Base-by-base conservation (phyloP, 2,329 filamentous ascomycete genomes). In the Fusarium lateritium region DNA sequence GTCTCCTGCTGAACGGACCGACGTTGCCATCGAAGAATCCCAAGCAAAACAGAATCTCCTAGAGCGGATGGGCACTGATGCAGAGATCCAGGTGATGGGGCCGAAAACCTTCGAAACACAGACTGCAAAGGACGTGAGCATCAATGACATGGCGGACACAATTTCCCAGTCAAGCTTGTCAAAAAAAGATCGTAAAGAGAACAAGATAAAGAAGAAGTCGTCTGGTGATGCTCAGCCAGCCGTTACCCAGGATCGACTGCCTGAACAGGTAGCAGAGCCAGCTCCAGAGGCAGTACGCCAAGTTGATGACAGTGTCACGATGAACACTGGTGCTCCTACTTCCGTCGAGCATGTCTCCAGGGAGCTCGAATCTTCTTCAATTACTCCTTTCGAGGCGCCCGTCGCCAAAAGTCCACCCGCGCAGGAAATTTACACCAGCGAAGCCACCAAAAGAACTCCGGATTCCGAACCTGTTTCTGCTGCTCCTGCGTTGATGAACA, bases 141-240 rank as follows among this genome's bases (percentile, higher is more conserved):
- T 15, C 5, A 15, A 17, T 9, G 38, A 43, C 15, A 19, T 22
- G 7, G 24, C 24, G 24, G 40, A 55, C n/a, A 31, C 43, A 13
- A 36, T 14, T 5, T 57, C 50, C 10, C 52, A 67, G 19, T 53
- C 65, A 24, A 75, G 73, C 47, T 21, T 62, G 26, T 75, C 72
- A 1, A 76, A 76, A 60, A 77, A 78, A 45, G 71, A 75, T n/a
- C 79, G 76, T 51, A 76, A 74, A 57, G 73, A 75, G 59, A 24
- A 40, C 6, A 73, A 75, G 56, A 70, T 53, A 31, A 66, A 62
- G 50, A 62, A 66, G 55, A 62, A 61, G 42, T 54, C 62, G 26
- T 49, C 24, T 9, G 59, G 19, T 24, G 21, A 45, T 22, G 34
- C 19, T 7, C 34, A 65, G 21, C 24, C 46, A 10, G 19, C 19